phyloP scores from a whole-genome alignment of 2,329 filamentous ascomycete genomes.

The Penicillium sp. region DNA sequence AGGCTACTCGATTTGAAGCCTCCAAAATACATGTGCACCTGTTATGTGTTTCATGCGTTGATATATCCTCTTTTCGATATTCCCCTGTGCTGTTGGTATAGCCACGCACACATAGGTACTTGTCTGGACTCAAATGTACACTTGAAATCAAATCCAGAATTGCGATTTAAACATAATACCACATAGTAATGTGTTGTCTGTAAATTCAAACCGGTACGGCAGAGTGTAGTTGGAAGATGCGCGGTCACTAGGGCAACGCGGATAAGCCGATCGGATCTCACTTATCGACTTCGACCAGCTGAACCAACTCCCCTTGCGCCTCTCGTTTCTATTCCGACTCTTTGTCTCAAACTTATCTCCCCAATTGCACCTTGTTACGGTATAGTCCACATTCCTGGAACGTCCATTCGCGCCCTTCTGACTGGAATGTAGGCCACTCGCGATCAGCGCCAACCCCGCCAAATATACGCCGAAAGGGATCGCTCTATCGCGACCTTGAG shows the following conservation, averaged over 20 bases:
- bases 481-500: neutral
- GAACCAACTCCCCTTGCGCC: constrained; percentile 12
- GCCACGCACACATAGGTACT: neutral
- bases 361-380: neutral
- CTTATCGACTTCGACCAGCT: constrained; percentile 11
- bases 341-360: neutral
- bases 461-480: constrained; percentile 17
- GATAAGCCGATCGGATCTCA: constrained; percentile 4
- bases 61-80: constrained; percentile 17
- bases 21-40: neutral
- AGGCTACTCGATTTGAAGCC: constrained; percentile 40
- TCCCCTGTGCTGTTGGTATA: constrained; percentile 4
- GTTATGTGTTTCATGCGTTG: constrained; percentile 8
- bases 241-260: constrained; percentile 17
- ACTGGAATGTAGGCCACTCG: constrained; percentile 29
- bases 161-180: neutral
- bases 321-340: neutral
- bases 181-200: neutral
- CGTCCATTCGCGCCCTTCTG: constrained; percentile 4
- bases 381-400: constrained; percentile 1
- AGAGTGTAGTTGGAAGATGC: neutral
- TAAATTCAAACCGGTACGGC: neutral
- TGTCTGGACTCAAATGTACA: neutral
- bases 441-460: constrained; percentile 24
- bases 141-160: neutral